Evolutionary conservation across 148 eudicot species (phyloP), one percentile per base, ranked within the genome.

Genomic region (Agrostemma githago): DNA sequence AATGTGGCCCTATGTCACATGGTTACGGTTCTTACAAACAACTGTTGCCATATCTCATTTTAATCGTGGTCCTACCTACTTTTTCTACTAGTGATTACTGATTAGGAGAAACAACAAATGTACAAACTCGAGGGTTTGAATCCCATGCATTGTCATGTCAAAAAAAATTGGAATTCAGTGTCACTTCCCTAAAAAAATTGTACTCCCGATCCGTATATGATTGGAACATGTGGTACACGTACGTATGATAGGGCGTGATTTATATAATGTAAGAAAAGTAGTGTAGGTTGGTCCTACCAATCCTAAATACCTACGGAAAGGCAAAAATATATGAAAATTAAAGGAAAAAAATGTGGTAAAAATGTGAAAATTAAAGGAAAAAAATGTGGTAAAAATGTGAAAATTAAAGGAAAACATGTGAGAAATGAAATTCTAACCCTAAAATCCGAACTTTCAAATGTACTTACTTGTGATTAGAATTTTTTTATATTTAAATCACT

Each of bases 261-360:
- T 12, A 43, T 34, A 58, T 39, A 15, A 46, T 40, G 15, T 8
- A 0, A 10, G 16, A 51, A 44, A 68, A 37, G 74, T 71, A 63
- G 61, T 48, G 66, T 56, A 66, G 54, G 75, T 66, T 71, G 44
- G 79, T 61, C 80, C 67, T 62, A 66, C 70, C 51, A 77, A 79
- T 78, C 85, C 85, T 83, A 83, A 77, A 70, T 74, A 67, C 70
- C 74, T 76, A 80, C 70, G 83, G 85, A n/a, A n/a, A n/a, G n/a
- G n/a, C n/a, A n/a, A n/a, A n/a, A n/a, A n/a, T n/a, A n/a, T n/a
- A n/a, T n/a, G n/a, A n/a, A n/a, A n/a, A n/a, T n/a, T n/a, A n/a
- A n/a, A n/a, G n/a, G n/a, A n/a, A n/a, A n/a, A n/a, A n/a, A n/a
- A n/a, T n/a, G n/a, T n/a, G 43, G 6, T 20, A 60, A 60, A 26